Evolutionary conservation across 2,329 filamentous ascomycete genomes (phyloP), one percentile per base, ranked within the genome.

Genomic region (Akanthomyces dipterigenus): DNA sequence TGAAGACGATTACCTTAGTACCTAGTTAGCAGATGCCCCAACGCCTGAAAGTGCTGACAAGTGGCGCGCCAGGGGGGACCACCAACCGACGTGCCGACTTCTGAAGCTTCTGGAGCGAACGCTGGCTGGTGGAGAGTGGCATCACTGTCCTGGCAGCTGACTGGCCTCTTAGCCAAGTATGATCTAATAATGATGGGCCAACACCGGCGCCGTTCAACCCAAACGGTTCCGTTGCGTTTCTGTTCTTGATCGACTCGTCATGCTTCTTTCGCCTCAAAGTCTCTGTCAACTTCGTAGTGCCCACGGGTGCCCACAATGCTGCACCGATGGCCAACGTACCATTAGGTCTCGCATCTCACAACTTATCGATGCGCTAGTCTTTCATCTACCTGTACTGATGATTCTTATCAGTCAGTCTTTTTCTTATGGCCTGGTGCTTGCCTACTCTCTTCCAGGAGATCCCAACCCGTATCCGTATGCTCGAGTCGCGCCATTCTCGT

Each of bases 161-260:
- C 34, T 58, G 55, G 55, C 16, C 55, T 49, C 18, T 50, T 26
- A 11, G 5, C 18, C 46, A 46, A 58, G 55, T 38, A 58, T 58
- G 55, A 58, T 58, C 34, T 36, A 59, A 51, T 51, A 28, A 59
- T 59, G 46, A 59, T 59, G 56, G 54, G 31, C 24, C 28, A 43
- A 16, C 36, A 36, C 14, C 7, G 7, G n/a, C 34, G 53, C 36
- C 53, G 45, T 42, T 34, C 20, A 38, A 43, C 20, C 26, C 9
- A 40, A 46, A 36, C 11, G 4, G 18, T n/a, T 46, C 45, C 54
- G 20, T 18, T 46, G 1, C 22, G 18, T 26, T 48, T 46, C 42
- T 59, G n/a, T n/a, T n/a, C n/a, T n/a, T n/a, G n/a, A 9, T 48
- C 22, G 5, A 38, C 16, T 31, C 34, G 45, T 31, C 31, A 49